Base-by-base conservation (phyloP, 805 yeast genomes). In the Schwanniomyces vanrijiae region DNA sequence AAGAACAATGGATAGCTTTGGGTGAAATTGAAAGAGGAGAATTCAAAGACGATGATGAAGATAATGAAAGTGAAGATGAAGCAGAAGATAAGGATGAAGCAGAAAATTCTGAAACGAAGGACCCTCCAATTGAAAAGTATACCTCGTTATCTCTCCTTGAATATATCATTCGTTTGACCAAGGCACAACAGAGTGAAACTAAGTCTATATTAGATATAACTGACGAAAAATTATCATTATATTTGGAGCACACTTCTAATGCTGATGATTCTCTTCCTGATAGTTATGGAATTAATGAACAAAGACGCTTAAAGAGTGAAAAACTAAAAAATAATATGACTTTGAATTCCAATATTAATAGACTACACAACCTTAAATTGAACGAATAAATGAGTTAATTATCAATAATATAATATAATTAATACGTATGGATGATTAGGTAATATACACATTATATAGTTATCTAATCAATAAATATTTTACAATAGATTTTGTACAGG, bases 211-310 rank as follows among this genome's bases (percentile, higher is more conserved):
- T 80, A 7, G 67, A 78, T 6, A 77, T 82, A 8, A 75, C 77
- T n/a, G 94, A 88, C 58, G 92, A 87, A 59, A 73, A 84, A 28
- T 65, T 87, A 9, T 64, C 82, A 3, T 55, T 83, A 1, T 87
- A 84, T 52, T 64, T 87, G 16, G 73, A 78, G 40, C 88, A 86
- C 53, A 38, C 43, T 14, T 43, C 55, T 10, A 24, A 44, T 24
- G 46, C 53, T 39, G 41, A 45, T n/a, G 49, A 59, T 7, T 44
- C 56, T 20, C 16, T 48, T 59, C 10, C 67, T 65, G 1, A 46
- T 53, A 26, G 50, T 51, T 31, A 49, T 55, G 16, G 43, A 51
- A 42, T 55, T 53, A 39, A 48, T 52, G 43, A 44, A 40, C n/a
- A 52, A 19, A 16, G 45, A 20, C 29, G 29, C 10, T 26, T 26